Base-by-base conservation (phyloP, 139 green algal genomes). In the Dunaliella primolecta region DNA sequence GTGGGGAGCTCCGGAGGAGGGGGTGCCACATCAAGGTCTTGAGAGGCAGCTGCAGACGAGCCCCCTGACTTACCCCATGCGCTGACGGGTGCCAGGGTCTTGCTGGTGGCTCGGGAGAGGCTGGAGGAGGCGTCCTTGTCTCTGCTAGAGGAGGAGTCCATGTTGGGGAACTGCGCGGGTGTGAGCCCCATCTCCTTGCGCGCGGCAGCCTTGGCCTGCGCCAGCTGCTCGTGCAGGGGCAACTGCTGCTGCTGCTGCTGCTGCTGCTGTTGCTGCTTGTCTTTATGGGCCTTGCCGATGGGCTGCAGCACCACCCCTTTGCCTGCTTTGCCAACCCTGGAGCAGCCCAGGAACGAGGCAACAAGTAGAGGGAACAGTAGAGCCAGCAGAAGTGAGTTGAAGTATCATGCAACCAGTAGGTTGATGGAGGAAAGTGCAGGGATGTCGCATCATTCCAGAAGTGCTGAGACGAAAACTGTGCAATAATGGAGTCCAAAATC, bases 111-210 rank as follows among this genome's bases (percentile, higher is more conserved):
- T 38, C 83, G 82, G 7, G 77, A 75, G 0, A 77, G 27, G 21
- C 33, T 76, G 30, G 81, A 33, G 2, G 72, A 21, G 1, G 30
- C 29, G 56, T 36, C 29, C 1, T 35, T 57, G 2, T 11, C 34
- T 3, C 29, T 36, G 20, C 25, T 82, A 3, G 72, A 32, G 72
- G 72, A 34, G 72, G 72, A 78, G 72, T 32, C 72, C n/a, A 34
- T 34, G 72, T 7, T 32, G 72, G 72, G 72, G 72, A 21, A 32
- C n/a, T 34, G 30, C n/a, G n/a, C 3, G 72, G n/a, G 72, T 20
- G n/a, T 32, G 72, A 86, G 38, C 27, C 86, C 89, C 3, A 92
- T 27, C 74, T 91, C 89, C 30, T 87, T 55, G 36, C 86, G 81
- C 34, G 84, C 86, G 38, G 84, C 87, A 32, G 89, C 89, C 0